These are phyloP conservation scores for Suillus weaverae DNA, from an alignment of 768 basidiomycete genomes.

Conservation along the genomic window DNA sequence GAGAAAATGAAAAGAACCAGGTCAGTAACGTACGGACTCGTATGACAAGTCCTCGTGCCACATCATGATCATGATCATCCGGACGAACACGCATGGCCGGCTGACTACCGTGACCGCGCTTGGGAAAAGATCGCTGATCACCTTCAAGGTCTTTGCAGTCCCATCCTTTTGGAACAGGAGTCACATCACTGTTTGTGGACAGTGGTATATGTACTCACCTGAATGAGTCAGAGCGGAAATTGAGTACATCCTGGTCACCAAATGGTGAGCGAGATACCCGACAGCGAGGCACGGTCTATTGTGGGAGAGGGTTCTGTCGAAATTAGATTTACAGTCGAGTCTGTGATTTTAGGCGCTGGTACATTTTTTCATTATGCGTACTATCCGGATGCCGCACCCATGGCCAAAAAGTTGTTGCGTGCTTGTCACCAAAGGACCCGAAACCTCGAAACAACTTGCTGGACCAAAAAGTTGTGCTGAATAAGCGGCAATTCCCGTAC, in stretches of 20 bases:
- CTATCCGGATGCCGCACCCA: too few relatives aligned
- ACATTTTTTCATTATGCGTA: too few relatives aligned
- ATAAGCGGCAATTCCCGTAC: too few relatives aligned
- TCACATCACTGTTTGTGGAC: not conserved
- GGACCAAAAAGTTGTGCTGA: too few relatives aligned
- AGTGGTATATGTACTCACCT: not conserved
- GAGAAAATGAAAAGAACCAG: not conserved
- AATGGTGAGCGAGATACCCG: not conserved
- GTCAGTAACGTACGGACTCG: not conserved
- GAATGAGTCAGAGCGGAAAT: not conserved
- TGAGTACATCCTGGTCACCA: not conserved
- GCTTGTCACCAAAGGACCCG: too few relatives aligned
- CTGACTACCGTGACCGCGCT: not conserved
- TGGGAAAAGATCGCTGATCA: not conserved
- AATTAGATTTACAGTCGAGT: not conserved
- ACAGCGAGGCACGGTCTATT: not conserved
- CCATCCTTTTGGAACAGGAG: not conserved
- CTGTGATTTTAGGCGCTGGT: not conserved
- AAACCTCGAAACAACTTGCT: too few relatives aligned
- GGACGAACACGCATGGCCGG: not conserved
- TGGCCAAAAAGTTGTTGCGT: too few relatives aligned
- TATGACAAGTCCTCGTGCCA: not conserved
- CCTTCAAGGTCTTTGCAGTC: not conserved
- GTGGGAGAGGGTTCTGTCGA: not conserved
- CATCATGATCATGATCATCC: not conserved